phyloP scores from a whole-genome alignment of 352 stramenopile species.

The Globisporangium acanthophoron region DNA sequence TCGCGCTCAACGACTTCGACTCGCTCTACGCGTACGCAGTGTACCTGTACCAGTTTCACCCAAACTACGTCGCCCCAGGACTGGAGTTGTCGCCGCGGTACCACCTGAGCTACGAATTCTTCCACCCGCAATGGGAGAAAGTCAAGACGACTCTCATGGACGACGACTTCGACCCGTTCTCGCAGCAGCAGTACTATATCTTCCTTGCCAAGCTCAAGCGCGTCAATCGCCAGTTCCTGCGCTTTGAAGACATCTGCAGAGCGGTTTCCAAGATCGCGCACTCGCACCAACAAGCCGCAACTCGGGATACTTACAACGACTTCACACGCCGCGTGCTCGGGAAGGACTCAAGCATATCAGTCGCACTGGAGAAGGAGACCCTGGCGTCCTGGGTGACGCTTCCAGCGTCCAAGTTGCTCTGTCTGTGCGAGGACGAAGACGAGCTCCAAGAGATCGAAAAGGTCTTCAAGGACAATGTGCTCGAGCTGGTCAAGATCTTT shows the following conservation, averaged over 20 bases:
- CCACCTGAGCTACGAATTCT: constrained; percentile 50
- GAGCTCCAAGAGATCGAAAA: constrained; percentile 55
- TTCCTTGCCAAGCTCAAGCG: constrained; percentile 65
- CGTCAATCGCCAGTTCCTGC: constrained; percentile 51
- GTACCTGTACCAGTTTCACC: constrained; percentile 62
- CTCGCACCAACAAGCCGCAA: constrained; percentile 41
- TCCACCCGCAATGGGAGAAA: constrained; percentile 62
- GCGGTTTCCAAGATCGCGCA: constrained; percentile 40
- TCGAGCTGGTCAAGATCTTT: constrained; percentile 81
- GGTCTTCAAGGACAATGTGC: constrained; percentile 69
- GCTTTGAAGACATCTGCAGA: constrained; percentile 52
- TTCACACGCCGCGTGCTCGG: constrained; percentile 55
- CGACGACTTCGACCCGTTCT: constrained; percentile 56
- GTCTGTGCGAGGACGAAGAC: constrained; percentile 54
- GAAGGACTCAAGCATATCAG: constrained; percentile 68
- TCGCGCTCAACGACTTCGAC: constrained; percentile 72
- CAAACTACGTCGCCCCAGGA: constrained; percentile 50
- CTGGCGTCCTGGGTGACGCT: constrained; percentile 55
- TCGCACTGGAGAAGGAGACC: constrained; percentile 65
- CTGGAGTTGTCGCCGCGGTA: constrained; percentile 40
- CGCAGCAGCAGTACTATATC: constrained; percentile 72
- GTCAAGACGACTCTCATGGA: constrained; percentile 50
- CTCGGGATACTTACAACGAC: constrained; percentile 57
- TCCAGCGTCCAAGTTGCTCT: constrained; percentile 36
- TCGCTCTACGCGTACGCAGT: constrained; percentile 59